Evolutionary conservation across 2,329 filamentous ascomycete genomes (phyloP).

Genomic region (Pseudogymnoascus sp.): DNA sequence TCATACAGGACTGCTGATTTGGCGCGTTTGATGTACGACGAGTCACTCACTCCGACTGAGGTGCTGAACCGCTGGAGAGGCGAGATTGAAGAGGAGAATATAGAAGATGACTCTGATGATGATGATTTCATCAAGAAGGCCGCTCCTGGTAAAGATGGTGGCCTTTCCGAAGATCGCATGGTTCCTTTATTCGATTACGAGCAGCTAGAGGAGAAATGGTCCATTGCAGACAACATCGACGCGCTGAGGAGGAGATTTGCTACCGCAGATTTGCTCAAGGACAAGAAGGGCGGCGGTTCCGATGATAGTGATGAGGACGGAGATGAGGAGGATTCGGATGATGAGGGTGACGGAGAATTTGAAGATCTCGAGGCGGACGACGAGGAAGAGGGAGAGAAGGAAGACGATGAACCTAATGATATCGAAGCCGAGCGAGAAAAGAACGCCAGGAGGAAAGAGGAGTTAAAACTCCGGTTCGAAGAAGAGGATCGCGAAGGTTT

Average conservation of each 20-base stretch:
- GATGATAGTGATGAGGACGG: conserved; percentile 38
- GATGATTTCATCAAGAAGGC: conserved; percentile 60
- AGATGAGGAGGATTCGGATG: conserved; percentile 42
- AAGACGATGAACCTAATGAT: conserved; percentile 32
- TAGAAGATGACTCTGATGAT: conserved; percentile 47
- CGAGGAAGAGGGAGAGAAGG: conserved; percentile 37
- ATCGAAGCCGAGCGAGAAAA: conserved; percentile 84
- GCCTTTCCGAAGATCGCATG: conserved; percentile 65
- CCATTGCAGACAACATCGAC: conserved; percentile 68
- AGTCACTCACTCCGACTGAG: conserved; percentile 64
- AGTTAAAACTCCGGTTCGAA: conserved; percentile 88
- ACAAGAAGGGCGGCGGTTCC: conserved; percentile 42
- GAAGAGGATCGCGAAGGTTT: conserved; percentile 97
- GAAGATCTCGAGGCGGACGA: conserved; percentile 72
- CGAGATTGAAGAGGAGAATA: conserved; percentile 47
- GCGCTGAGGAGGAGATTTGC: conserved; percentile 68
- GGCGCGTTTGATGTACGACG: conserved; percentile 82
- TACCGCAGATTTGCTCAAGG: conserved; percentile 55
- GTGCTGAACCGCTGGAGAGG: conserved; percentile 77
- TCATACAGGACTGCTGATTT: conserved; percentile 76
- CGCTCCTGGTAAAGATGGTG: conserved; percentile 58
- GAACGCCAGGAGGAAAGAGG: conserved; percentile 89
- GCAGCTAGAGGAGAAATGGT: conserved; percentile 78
- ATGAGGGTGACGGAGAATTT: conserved; percentile 69
- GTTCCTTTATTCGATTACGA: conserved; percentile 76